These are phyloP conservation scores for Nemophila menziesii DNA, from an alignment of 257 asterid genomes.

Conservation along the genomic window DNA sequence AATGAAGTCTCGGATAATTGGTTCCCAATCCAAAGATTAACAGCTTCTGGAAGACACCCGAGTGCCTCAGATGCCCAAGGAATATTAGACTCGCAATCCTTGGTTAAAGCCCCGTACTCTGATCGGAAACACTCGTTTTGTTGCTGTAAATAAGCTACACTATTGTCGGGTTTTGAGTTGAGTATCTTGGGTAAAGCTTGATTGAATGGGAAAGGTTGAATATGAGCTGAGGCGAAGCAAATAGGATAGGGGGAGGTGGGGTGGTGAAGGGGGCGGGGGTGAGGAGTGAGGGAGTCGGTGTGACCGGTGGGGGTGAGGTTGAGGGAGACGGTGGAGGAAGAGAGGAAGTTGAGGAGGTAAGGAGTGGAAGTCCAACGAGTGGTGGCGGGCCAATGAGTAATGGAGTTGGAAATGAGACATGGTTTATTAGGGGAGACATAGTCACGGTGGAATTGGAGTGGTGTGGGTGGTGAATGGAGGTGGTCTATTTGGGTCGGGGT, in stretches of 20 bases:
- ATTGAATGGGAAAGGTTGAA: conserved; percentile 36
- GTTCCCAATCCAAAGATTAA: conserved; percentile 84
- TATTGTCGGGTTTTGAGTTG: conserved; percentile 16
- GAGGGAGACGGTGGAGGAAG: conserved; percentile 59
- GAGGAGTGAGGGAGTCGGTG: conserved; percentile 61
- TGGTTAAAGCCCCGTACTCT: conserved; percentile 48
- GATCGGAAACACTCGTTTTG: conserved; percentile 83
- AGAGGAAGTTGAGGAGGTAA: conserved; percentile 53
- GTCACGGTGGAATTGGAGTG: conserved; percentile 72
- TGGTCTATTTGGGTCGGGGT: conserved; percentile 34
- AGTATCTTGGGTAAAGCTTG: conserved; percentile 43
- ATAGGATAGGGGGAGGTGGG: conserved; percentile 26
- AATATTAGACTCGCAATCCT: conserved; percentile 51
- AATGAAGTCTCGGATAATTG: conserved; percentile 57
- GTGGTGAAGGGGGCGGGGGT: too few relatives aligned
- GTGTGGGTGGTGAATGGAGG: conserved; percentile 58
- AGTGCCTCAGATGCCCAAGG: conserved; percentile 76
- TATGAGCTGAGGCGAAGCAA: conserved; percentile 79
- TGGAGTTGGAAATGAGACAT: conserved; percentile 68
- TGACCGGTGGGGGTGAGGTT: conserved; percentile 84
- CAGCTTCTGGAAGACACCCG: conserved; percentile 78
- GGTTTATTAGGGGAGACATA: conserved; percentile 66
- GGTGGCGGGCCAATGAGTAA: conserved; percentile 70
- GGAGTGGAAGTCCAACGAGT: conserved; percentile 49
- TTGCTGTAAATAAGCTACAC: conserved; percentile 71